Evolutionary conservation across 2,329 filamentous ascomycete genomes (phyloP).

Genomic region (Aspergillus sclerotialis): DNA sequence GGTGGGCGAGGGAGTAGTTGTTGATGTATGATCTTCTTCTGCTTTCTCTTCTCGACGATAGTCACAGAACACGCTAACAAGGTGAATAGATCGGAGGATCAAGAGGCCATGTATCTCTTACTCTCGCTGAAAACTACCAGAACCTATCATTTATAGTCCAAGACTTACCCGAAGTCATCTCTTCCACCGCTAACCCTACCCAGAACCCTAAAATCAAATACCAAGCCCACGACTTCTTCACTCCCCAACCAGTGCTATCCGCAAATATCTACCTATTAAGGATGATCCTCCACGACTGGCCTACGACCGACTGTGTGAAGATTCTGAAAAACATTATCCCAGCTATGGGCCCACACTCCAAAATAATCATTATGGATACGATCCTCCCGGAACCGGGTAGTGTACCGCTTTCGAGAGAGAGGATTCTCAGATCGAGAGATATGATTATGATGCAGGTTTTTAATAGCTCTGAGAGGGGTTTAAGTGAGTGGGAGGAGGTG

Average conservation of each 20-base stretch:
- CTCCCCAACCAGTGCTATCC: constrained; percentile 16
- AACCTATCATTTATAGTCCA: constrained; percentile 50
- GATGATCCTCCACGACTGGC: background rate
- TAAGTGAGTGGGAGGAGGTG: background rate
- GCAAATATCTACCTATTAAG: background rate
- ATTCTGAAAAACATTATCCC: background rate
- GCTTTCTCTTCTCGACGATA: background rate
- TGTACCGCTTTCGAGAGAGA: background rate
- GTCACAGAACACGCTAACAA: too few relatives aligned
- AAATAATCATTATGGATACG: background rate
- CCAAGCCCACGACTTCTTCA: constrained; percentile 26
- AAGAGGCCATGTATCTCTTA: constrained; percentile 52
- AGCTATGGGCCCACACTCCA: background rate
- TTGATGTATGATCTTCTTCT: constrained; percentile 34
- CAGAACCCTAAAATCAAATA: background rate
- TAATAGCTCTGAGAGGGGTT: background rate
- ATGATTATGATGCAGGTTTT: background rate
- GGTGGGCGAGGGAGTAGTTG: constrained; percentile 43
- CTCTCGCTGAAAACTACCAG: constrained; percentile 45
- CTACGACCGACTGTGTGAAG: background rate
- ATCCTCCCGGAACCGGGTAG: background rate
- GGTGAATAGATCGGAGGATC: constrained; percentile 49
- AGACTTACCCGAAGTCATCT: constrained; percentile 35
- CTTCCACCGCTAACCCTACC: constrained; percentile 2
- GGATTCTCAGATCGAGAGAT: background rate